Evolutionary conservation across 768 basidiomycete genomes (phyloP), one percentile per base, ranked within the genome.

Genomic region (Amanita fuliginea): DNA sequence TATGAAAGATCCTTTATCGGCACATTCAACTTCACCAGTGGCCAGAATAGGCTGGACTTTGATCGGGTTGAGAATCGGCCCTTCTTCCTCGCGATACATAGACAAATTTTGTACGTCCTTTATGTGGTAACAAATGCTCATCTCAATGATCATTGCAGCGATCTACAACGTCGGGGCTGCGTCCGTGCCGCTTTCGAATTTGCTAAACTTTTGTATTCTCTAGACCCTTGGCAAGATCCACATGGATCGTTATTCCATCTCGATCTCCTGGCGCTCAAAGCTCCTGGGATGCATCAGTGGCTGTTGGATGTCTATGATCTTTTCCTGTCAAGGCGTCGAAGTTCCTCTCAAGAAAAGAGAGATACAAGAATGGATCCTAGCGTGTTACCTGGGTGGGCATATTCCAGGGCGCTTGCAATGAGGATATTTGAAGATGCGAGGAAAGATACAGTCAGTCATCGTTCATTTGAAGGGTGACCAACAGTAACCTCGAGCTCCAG

Each of bases 1-100:
- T 96, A 94, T 53, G 94, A 97, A 58, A 80, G 92, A 10, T 81
- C 87, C 9, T 87, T 97, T 56, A 75, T 91, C 13, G 89, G 92
- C 2, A 71, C 84, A 0, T 95, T 94, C 71, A 89, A 77, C 55
- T 83, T 96, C 64, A 81, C 89, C 1, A 79, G 67, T 32, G 95
- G 94, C 6, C 65, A 74, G 2, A 86, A 86, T 53, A 77, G 94
- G 9, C 76, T 99, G 2, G 91, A 95, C 59, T 99, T 97, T 61
- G 81, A 89, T 54, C 74, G 67, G 10, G 86, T 96, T 9, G 94
- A 97, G 64, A 97, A 95, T 57, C 73, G 95, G 35, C 88, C 91
- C 0, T 88, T 99, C 64, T 97, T 86, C 68, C 77, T 95, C 6
- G 92, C 88, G 1, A 53, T 96, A 1, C 88, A 92, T 56, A 75